A percentile compares a stretch with the other conserved stretches of the same genome.
phyloP scores from a whole-genome alignment of 306 rosid genomes.

The Geum urbanum region DNA sequence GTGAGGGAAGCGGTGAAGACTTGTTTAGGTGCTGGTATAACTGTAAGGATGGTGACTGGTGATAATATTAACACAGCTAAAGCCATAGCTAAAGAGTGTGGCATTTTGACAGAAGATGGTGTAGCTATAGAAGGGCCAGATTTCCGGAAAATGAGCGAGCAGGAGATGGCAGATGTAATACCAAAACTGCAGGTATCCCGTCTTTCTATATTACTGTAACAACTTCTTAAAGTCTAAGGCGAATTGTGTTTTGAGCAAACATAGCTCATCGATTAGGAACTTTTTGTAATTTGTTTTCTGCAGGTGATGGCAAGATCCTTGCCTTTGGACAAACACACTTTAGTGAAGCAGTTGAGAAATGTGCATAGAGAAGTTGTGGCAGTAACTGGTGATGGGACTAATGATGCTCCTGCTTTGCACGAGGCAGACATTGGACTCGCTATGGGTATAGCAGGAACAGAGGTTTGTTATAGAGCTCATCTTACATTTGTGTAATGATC shows the following conservation, averaged over 20 bases:
- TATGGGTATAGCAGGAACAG: slow-evolving; percentile 99
- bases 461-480: slow-evolving; percentile 46
- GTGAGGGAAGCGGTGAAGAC: slow-evolving; percentile 79
- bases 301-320: slow-evolving; percentile 95
- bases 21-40: slow-evolving; percentile 76
- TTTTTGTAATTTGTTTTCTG: slow-evolving; percentile 2
- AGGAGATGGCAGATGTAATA: slow-evolving; percentile 56
- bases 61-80: slow-evolving; percentile 90
- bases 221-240: neutral
- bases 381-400: slow-evolving; percentile 92
- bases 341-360: slow-evolving; percentile 60
- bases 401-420: slow-evolving; percentile 89
- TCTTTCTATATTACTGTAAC: neutral
- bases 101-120: slow-evolving; percentile 77
- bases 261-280: neutral
- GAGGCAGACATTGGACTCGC: slow-evolving; percentile 95
- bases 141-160: slow-evolving; percentile 48
- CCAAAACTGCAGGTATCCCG: slow-evolving; percentile 78
- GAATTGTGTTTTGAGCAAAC: neutral
- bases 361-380: slow-evolving; percentile 76
- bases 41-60: slow-evolving; percentile 87
- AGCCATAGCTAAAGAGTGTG: slow-evolving; percentile 94
- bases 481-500: neutral
- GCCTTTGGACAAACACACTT: slow-evolving; percentile 85
- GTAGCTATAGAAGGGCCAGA: slow-evolving; percentile 88